These are phyloP conservation scores for Batkoa obscura DNA, from an alignment of 371 early-diverging fungal genomes.

Conservation along the genomic window DNA sequence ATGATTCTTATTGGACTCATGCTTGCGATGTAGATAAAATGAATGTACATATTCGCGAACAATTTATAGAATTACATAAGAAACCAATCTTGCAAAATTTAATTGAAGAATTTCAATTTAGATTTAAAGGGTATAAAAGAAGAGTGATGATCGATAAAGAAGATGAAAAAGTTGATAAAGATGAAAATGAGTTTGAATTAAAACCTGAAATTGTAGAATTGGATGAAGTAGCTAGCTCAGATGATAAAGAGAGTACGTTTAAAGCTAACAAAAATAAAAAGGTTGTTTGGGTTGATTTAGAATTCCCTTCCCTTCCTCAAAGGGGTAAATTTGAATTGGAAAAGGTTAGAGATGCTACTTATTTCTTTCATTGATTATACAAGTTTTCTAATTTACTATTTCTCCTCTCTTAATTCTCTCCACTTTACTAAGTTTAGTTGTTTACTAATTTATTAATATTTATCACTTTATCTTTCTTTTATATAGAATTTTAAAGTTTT, in stretches of 20 bases:
- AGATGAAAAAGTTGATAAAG: conserved; percentile 8
- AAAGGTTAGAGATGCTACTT: conserved; percentile 55
- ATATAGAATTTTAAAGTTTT: too few relatives aligned
- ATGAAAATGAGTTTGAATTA: background rate
- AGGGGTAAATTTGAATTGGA: conserved; percentile 72
- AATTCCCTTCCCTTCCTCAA: conserved; percentile 52
- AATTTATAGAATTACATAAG: conserved; percentile 75
- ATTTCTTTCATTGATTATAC: conserved; percentile 93
- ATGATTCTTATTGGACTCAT: conserved; percentile 98
- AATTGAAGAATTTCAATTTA: conserved; percentile 57
- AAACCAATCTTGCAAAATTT: conserved; percentile 72
- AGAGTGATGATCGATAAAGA: conserved; percentile 28
- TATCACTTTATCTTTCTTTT: too few relatives aligned
- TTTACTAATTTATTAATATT: too few relatives aligned
- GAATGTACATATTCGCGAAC: conserved; percentile 68
- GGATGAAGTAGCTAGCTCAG: conserved; percentile 11
- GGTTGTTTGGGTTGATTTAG: conserved; percentile 39
- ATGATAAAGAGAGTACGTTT: conserved; percentile 12
- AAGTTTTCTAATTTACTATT: too few relatives aligned
- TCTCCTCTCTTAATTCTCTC: too few relatives aligned
- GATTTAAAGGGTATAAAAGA: conserved; percentile 54
- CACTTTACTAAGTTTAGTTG: too few relatives aligned
- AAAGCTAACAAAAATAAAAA: conserved; percentile 1
- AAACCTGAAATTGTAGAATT: background rate
- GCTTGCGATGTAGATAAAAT: conserved; percentile 77